phyloP scores from a whole-genome alignment of 2,329 filamentous ascomycete species.

The Fusarium nurragi region DNA sequence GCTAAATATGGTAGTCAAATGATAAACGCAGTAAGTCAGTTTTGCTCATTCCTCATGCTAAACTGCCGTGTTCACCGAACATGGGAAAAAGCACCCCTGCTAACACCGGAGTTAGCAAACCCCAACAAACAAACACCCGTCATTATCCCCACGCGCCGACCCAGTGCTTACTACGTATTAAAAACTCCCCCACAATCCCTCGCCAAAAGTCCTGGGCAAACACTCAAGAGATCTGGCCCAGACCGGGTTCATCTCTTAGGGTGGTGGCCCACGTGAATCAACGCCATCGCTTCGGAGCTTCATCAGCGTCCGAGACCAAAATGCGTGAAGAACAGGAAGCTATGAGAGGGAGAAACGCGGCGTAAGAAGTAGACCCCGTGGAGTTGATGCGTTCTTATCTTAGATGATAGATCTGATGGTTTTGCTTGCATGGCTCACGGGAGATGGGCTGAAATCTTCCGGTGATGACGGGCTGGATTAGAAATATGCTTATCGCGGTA shows the following conservation, averaged over 20 bases:
- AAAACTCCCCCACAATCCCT: background rate
- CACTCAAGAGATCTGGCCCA: too few relatives aligned
- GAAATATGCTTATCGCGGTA: too few relatives aligned
- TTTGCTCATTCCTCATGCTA: too few relatives aligned
- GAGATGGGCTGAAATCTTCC: background rate
- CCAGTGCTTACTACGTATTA: too few relatives aligned
- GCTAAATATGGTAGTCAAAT: background rate
- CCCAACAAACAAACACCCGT: too few relatives aligned
- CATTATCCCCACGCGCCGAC: too few relatives aligned
- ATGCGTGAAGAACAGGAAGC: background rate
- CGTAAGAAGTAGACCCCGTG: slow-evolving; percentile 27
- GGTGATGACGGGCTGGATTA: too few relatives aligned
- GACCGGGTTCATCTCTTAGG: background rate
- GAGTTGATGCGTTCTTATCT: background rate
- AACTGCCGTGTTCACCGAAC: too few relatives aligned
- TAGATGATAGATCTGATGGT: background rate
- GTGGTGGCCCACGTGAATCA: slow-evolving; percentile 11
- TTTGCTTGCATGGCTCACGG: background rate
- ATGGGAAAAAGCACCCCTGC: too few relatives aligned
- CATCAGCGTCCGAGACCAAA: slow-evolving; percentile 15
- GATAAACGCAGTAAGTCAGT: too few relatives aligned
- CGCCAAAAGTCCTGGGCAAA: too few relatives aligned
- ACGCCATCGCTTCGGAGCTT: slow-evolving; percentile 20
- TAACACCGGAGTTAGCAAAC: too few relatives aligned
- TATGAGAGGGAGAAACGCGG: background rate